phyloP scores from a whole-genome alignment of 169 alveolate species.

The Besnoitia besnoiti region DNA sequence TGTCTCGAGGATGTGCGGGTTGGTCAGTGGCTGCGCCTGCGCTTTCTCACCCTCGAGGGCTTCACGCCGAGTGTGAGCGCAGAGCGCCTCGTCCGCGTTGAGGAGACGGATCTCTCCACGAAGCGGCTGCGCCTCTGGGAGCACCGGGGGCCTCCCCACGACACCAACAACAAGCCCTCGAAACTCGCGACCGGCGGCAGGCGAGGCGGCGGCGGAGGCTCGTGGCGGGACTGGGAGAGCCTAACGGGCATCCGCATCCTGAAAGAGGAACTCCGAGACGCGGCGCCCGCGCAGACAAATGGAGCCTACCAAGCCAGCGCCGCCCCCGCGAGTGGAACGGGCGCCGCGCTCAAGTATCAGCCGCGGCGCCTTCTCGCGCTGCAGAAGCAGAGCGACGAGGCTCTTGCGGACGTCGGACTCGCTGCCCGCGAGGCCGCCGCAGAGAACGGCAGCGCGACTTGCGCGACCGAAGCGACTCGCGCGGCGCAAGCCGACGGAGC shows the following conservation, averaged over 20 bases:
- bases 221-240: conserved; percentile 20
- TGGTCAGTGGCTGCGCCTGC: conserved; percentile 40
- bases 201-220: not conserved
- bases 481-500: not conserved
- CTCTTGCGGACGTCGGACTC: not conserved
- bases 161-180: not conserved
- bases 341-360: not conserved
- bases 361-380: not conserved
- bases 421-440: not conserved
- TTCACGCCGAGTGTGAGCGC: conserved; percentile 13
- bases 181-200: not conserved
- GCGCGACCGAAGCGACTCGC: not conserved
- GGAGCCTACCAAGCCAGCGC: not conserved
- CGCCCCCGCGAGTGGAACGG: not conserved
- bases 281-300: not conserved
- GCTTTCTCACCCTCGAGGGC: conserved; percentile 27
- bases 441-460: not conserved
- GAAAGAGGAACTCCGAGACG: not conserved
- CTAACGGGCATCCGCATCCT: not conserved
- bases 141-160: conserved; percentile 3
- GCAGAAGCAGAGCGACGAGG: not conserved
- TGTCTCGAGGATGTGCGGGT: not conserved
- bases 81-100: conserved; percentile 31
- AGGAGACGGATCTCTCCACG: conserved; percentile 1
- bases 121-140: conserved; percentile 44